Conservation (phyloP, 768 basidiomycete species). For the Lentinula lateritia region DNA sequence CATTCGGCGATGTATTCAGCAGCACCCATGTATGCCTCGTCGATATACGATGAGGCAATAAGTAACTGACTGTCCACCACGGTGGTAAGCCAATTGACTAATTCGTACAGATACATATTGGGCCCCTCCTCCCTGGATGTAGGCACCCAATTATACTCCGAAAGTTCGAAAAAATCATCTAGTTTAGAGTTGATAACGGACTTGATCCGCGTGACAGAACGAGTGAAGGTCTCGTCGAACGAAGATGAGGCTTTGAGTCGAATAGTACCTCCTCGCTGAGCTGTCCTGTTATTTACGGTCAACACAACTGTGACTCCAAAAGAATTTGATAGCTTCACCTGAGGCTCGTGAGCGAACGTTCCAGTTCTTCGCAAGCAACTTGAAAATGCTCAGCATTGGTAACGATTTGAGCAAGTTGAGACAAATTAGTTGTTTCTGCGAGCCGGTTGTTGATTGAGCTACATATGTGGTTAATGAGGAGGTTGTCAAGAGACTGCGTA, state of each 20-base stretch:
- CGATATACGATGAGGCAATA: slow-evolving; percentile 82
- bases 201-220: slow-evolving; percentile 72
- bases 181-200: slow-evolving; percentile 85
- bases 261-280: slow-evolving; percentile 79
- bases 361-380: slow-evolving; percentile 77
- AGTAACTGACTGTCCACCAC: slow-evolving; percentile 81
- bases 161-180: slow-evolving; percentile 91
- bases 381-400: slow-evolving; percentile 92
- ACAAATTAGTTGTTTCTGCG: slow-evolving; percentile 68
- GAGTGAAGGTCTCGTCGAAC: slow-evolving; percentile 64
- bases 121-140: slow-evolving; percentile 64
- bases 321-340: slow-evolving; percentile 40
- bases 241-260: slow-evolving; percentile 56
- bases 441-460: slow-evolving; percentile 73
- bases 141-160: slow-evolving; percentile 94
- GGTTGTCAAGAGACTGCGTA: slow-evolving; percentile 77
- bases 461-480: slow-evolving; percentile 73
- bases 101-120: slow-evolving; percentile 91
- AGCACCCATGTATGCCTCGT: slow-evolving; percentile 85
- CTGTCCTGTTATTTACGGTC: slow-evolving; percentile 46
- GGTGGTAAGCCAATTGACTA: slow-evolving; percentile 94
- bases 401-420: slow-evolving; percentile 90
- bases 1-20: slow-evolving; percentile 84
- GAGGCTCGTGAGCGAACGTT: slow-evolving; percentile 75
- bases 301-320: background rate